Conservation (phyloP, 257 asterid species). For the Phtheirospermum japonicum region DNA sequence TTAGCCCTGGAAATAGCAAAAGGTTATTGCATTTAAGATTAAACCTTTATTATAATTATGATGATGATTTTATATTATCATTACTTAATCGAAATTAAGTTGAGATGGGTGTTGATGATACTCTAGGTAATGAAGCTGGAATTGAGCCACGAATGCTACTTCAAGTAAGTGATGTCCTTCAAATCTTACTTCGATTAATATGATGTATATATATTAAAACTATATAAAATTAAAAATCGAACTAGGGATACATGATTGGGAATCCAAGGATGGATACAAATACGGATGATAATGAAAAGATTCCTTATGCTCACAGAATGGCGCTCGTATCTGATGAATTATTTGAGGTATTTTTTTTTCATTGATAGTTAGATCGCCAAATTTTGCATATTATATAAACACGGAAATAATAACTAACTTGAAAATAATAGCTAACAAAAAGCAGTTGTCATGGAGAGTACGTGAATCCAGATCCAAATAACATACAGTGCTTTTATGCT, state of each 20-base stretch:
- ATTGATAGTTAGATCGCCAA: not conserved
- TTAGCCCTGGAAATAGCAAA: slow-evolving; percentile 38
- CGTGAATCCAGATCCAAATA: slow-evolving; percentile 36
- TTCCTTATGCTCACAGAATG: slow-evolving; percentile 51
- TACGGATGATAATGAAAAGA: slow-evolving; percentile 29
- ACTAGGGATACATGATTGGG: slow-evolving; percentile 48
- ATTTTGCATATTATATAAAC: not conserved
- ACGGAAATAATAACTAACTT: not conserved
- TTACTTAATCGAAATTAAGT: too few species aligned
- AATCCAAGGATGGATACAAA: slow-evolving; percentile 19
- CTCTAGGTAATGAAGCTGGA: too few species aligned
- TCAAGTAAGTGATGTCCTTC: too few species aligned
- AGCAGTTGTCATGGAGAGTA: slow-evolving; percentile 43
- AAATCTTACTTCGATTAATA: too few species aligned
- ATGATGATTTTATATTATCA: too few species aligned
- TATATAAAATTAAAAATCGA: too few species aligned
- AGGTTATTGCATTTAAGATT: slow-evolving; percentile 29
- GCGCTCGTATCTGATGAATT: slow-evolving; percentile 41
- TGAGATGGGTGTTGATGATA: too few species aligned
- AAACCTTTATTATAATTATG: too few species aligned
- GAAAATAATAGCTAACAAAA: slow-evolving; percentile 34
- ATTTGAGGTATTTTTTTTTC: slow-evolving; percentile 21
- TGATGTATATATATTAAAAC: too few species aligned
- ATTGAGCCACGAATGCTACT: too few species aligned
- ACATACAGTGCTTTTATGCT: slow-evolving; percentile 31